These are phyloP conservation scores for Sporobolomyces roseus DNA, from an alignment of 768 basidiomycete species.

Conservation along the genomic window DNA sequence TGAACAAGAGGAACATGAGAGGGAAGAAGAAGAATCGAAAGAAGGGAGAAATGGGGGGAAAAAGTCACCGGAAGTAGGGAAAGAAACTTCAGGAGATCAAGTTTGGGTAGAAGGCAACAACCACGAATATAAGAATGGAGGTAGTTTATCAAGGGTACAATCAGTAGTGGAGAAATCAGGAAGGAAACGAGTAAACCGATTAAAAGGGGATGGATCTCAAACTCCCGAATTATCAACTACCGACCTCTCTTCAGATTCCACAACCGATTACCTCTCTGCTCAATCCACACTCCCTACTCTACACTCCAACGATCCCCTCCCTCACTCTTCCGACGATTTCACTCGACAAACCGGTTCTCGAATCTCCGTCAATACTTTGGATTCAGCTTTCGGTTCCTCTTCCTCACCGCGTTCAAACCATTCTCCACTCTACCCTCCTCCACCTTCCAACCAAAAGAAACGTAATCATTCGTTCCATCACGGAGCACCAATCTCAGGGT, in stretches of 20 bases:
- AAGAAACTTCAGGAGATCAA: not conserved
- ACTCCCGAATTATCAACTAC: conserved; percentile 24
- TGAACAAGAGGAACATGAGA: not conserved
- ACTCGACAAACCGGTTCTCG: conserved; percentile 23
- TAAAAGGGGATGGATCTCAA: conserved; percentile 18
- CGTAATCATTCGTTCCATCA: conserved; percentile 8
- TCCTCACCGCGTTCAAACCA: not conserved
- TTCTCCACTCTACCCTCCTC: not conserved
- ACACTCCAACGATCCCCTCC: not conserved
- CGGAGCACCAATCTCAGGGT: conserved; percentile 19
- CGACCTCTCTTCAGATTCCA: not conserved
- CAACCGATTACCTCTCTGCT: conserved; percentile 19
- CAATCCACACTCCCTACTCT: not conserved
- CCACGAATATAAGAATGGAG: no score
- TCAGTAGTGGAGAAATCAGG: no score
- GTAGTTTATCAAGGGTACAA: no score
- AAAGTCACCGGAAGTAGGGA: not conserved
- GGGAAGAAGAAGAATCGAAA: not conserved
- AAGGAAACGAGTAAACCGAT: not conserved
- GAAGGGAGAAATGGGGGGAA: not conserved
- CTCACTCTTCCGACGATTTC: conserved; percentile 12
- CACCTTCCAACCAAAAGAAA: not conserved
- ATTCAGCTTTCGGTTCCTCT: conserved; percentile 16
- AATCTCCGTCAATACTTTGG: conserved; percentile 22
- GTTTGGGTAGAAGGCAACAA: conserved; percentile 1